Base-by-base conservation (phyloP, 2,329 filamentous ascomycete species). In the Periconia sp. region DNA sequence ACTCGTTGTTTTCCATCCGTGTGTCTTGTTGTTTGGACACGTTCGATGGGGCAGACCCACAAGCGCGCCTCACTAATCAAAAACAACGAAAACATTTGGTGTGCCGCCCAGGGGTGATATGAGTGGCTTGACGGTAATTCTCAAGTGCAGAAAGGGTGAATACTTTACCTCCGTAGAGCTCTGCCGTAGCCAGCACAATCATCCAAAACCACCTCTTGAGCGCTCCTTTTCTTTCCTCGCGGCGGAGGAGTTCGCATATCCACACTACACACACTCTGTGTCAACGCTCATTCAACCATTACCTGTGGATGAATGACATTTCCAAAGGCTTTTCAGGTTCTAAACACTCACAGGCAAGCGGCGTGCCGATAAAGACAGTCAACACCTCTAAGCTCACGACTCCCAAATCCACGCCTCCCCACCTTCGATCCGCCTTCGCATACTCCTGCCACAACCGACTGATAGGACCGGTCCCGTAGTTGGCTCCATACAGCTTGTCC, bases 371-470 rank as follows among this genome's bases (percentile, higher is more conserved):
- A 33, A 82, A 76, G 1, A 87, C 84, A 0, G 85, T 88, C 68
- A 88, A 68, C 14, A 87, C 56, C 69, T 88, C 85, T 53, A 87
- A 64, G 42, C 78, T 80, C 45, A 88, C 78, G 35, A 87, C 80
- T 1, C 77, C 83, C 53, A 85, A 55, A 65, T 88, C 85, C 10
- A 79, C 79, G 7, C 77, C 81, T 10, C 79, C 82, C 85, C 85
- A 87, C 56, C 85, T 74, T 57, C 73, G 75, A 66, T 88, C 85
- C 18, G 85, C 85, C 68, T 85, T 85, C 6, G 82, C 84, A 68
- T 88, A 88, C 70, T 87, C 85, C 70, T 84, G 82, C 85, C 85
- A 88, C 54, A 87, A 69, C 46, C 78, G 75, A 44, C 80, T 80
- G 52, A 80, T 80, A 13, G 81, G 79, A 5, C 76, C 76, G 0